phyloP scores from a whole-genome alignment of 805 yeast genomes.

The Candida nitratophila region DNA sequence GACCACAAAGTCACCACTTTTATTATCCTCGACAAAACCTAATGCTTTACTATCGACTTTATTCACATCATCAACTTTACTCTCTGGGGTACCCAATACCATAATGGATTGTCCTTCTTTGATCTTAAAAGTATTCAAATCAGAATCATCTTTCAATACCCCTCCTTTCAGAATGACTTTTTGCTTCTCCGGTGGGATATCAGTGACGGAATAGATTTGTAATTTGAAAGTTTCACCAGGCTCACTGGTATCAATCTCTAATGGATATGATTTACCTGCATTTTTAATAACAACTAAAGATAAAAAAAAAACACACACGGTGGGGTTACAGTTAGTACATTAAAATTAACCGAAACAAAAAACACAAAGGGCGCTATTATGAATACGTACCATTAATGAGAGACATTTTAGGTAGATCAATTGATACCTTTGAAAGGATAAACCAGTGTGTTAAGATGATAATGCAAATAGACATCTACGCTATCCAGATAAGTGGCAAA shows the following conservation, averaged over 20 bases:
- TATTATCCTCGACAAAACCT: slow-evolving; percentile 59
- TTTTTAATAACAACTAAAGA: slow-evolving; percentile 46
- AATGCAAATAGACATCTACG: too few relatives aligned
- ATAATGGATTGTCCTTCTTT: slow-evolving; percentile 65
- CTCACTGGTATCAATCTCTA: slow-evolving; percentile 45
- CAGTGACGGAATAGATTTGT: slow-evolving; percentile 65
- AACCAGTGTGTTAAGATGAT: too few relatives aligned
- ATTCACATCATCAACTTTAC: slow-evolving; percentile 36
- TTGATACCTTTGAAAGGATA: too few relatives aligned
- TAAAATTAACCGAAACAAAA: background rate
- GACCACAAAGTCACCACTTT: slow-evolving; percentile 27
- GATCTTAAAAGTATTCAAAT: slow-evolving; percentile 43
- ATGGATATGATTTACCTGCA: slow-evolving; percentile 59
- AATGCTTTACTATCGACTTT: slow-evolving; percentile 43
- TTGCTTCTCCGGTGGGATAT: slow-evolving; percentile 84
- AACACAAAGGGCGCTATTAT: background rate
- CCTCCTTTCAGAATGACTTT: slow-evolving; percentile 88
- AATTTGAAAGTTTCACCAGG: slow-evolving; percentile 59
- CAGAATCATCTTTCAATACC: slow-evolving; percentile 64
- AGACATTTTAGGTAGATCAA: background rate
- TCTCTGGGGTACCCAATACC: slow-evolving; percentile 89
- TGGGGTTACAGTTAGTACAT: background rate
- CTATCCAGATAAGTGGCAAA: too few relatives aligned
- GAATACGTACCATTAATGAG: background rate
- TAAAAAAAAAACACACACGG: background rate